Percentiles rank a stretch among this genome's conserved stretches.
Evolutionary conservation across 2,329 filamentous ascomycete genomes (phyloP).

Genomic region (Coniochaeta sp.): DNA sequence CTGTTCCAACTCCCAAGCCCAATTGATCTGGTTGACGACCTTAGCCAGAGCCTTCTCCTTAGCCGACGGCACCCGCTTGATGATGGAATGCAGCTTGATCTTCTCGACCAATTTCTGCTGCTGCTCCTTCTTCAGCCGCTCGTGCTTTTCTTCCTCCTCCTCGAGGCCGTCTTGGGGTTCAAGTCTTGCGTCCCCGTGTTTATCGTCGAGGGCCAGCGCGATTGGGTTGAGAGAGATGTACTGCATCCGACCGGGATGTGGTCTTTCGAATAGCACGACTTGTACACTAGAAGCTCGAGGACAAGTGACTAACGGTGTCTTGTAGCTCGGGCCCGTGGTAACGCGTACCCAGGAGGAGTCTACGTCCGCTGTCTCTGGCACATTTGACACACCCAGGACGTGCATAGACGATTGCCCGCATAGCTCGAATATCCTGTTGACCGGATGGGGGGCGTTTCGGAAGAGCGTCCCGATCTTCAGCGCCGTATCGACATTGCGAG

Average conservation of each 20-base stretch:
- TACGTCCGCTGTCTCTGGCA: constrained; percentile 41
- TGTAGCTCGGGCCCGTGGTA: constrained; percentile 41
- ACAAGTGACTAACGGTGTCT: constrained; percentile 67
- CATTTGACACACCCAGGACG: constrained; percentile 82
- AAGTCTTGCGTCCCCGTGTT: constrained; percentile 34
- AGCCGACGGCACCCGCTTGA: constrained; percentile 66
- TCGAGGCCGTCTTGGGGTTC: constrained; percentile 48
- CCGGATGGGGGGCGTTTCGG: constrained; percentile 71
- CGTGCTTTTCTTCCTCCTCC: constrained; percentile 63
- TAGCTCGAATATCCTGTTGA: constrained; percentile 72
- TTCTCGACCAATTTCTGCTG: constrained; percentile 72
- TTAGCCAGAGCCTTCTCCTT: constrained; percentile 76
- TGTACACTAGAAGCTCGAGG: constrained; percentile 69
- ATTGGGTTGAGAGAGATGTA: constrained; percentile 92
- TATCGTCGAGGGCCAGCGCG: constrained; percentile 74
- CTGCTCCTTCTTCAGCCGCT: constrained; percentile 48
- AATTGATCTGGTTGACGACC: constrained; percentile 93
- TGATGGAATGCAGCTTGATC: constrained; percentile 78
- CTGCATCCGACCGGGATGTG: constrained; percentile 83
- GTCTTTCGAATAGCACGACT: constrained; percentile 82
- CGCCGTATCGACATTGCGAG: constrained; percentile 78
- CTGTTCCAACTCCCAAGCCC: constrained; percentile 81
- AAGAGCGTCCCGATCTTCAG: constrained; percentile 78
- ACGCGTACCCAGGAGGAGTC: constrained; percentile 66
- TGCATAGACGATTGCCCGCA: constrained; percentile 80